phyloP scores from a whole-genome alignment of 768 basidiomycete genomes.

The Boletus pseudo-olivaceus region DNA sequence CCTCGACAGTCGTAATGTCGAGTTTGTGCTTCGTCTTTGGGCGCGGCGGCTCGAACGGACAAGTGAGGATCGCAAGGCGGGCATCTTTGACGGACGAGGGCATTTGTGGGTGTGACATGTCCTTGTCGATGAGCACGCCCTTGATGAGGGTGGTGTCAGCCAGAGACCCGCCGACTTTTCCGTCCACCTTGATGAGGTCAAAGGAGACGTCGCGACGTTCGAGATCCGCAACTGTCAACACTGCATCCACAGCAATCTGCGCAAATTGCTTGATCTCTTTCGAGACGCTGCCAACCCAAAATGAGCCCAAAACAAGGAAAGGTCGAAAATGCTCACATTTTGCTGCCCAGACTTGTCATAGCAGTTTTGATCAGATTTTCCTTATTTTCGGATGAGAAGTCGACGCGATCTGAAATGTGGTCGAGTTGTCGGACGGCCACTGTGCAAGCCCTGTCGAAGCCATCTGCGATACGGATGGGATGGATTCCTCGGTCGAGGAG shows the following conservation, averaged over 20 bases:
- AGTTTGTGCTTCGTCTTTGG: slow-evolving; percentile 99
- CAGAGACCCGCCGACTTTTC: slow-evolving; percentile 96
- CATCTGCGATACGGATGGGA: slow-evolving; percentile 98
- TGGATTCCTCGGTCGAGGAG: slow-evolving; percentile 99
- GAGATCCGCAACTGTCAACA: slow-evolving; percentile 91
- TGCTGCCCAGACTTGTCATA: slow-evolving; percentile 94
- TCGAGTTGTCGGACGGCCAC: slow-evolving; percentile 91
- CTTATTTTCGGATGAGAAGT: slow-evolving; percentile 79
- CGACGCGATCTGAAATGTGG: slow-evolving; percentile 83
- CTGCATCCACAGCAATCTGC: slow-evolving; percentile 96
- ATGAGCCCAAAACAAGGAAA: slow-evolving; percentile 1
- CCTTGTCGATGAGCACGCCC: slow-evolving; percentile 98
- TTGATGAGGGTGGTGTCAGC: slow-evolving; percentile 94
- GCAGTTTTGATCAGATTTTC: slow-evolving; percentile 90
- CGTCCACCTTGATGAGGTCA: slow-evolving; percentile 98
- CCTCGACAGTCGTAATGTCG: slow-evolving; percentile 94
- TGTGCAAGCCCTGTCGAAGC: slow-evolving; percentile 91
- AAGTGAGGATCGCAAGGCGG: slow-evolving; percentile 93
- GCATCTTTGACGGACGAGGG: slow-evolving; percentile 85
- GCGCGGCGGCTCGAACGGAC: slow-evolving; percentile 97
- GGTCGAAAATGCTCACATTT: slow-evolving; percentile 64
- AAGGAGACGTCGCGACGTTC: slow-evolving; percentile 94
- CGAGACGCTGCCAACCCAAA: slow-evolving; percentile 65
- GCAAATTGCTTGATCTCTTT: slow-evolving; percentile 96
- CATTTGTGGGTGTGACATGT: slow-evolving; percentile 99